These are phyloP conservation scores for Cyclotella cryptica DNA, from an alignment of 108 stramenopile species.

Conservation along the genomic window DNA sequence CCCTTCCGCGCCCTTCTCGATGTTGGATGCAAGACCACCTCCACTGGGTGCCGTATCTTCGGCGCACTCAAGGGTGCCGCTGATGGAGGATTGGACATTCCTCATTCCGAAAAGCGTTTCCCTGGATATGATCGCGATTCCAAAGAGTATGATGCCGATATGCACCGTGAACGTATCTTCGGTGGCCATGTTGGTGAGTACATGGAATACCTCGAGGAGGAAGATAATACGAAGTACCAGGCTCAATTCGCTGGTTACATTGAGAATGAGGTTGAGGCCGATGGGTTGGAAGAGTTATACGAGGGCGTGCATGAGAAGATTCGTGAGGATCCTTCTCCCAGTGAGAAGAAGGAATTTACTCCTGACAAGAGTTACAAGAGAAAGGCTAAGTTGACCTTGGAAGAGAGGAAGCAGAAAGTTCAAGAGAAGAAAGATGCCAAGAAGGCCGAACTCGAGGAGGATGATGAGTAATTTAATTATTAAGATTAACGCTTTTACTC, in stretches of 20 bases:
- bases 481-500: background rate
- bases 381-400: constrained; percentile 88
- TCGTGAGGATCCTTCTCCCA: constrained; percentile 94
- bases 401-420: constrained; percentile 93
- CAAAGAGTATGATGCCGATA: constrained; percentile 97
- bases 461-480: constrained; percentile 68
- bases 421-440: constrained; percentile 97
- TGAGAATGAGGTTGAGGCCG: constrained; percentile 79
- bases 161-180: constrained; percentile 97
- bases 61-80: constrained; percentile 98
- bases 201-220: constrained; percentile 98
- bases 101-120: constrained; percentile 98
- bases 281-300: constrained; percentile 91
- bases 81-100: constrained; percentile 98
- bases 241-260: constrained; percentile 91
- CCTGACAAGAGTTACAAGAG: constrained; percentile 96
- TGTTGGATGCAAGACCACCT: constrained; percentile 96
- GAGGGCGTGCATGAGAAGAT: constrained; percentile 95
- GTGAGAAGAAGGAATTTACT: constrained; percentile 83
- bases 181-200: constrained; percentile 97
- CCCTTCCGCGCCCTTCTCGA: constrained; percentile 98
- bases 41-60: constrained; percentile 96
- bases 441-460: constrained; percentile 85
- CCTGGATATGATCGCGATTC: constrained; percentile 98
- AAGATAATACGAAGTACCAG: constrained; percentile 95